Evolutionary conservation across 2,329 filamentous ascomycete species (phyloP).

Genomic region (Penicillium paneum): DNA sequence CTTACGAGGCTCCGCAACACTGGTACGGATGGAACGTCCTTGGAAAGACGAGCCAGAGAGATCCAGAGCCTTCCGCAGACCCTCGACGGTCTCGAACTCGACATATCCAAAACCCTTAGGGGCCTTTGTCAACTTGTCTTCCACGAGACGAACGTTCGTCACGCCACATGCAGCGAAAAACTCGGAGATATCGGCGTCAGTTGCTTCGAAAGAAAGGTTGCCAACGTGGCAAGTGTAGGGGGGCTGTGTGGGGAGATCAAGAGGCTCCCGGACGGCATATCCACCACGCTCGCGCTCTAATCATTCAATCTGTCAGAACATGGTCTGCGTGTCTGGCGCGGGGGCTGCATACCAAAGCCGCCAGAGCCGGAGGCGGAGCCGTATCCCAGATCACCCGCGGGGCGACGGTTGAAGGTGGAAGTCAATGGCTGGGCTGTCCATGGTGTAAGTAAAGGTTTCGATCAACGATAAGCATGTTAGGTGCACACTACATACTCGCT

Average conservation of each 20-base stretch:
- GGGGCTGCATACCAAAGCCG: constrained; percentile 28
- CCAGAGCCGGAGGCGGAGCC: constrained; percentile 26
- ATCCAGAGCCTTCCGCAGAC: constrained; percentile 83
- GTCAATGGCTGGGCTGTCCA: constrained; percentile 40
- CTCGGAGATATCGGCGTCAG: constrained; percentile 73
- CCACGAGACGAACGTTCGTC: constrained; percentile 89
- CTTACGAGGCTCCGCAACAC: constrained; percentile 93
- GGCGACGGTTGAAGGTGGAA: constrained; percentile 50
- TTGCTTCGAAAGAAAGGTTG: constrained; percentile 94
- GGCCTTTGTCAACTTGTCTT: constrained; percentile 88
- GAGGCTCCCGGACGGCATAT: constrained; percentile 58
- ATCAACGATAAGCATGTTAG: constrained; percentile 1
- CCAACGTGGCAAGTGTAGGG: constrained; percentile 95
- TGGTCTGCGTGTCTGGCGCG: background rate
- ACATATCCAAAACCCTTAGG: constrained; percentile 99
- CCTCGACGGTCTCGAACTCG: constrained; percentile 83
- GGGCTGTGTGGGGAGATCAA: constrained; percentile 85
- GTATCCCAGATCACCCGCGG: constrained; percentile 43
- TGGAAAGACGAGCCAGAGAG: constrained; percentile 80
- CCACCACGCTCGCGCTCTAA: constrained; percentile 40
- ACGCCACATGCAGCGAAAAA: constrained; percentile 85
- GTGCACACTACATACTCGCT: constrained; percentile 31
- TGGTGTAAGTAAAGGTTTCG: constrained; percentile 18
- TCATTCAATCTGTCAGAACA: constrained; percentile 17
- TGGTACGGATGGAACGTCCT: constrained; percentile 85